Percentiles rank a stretch among this genome's conserved stretches.
Conservation (phyloP, 352 stramenopile species). For the Pythium scleroteichum region DNA sequence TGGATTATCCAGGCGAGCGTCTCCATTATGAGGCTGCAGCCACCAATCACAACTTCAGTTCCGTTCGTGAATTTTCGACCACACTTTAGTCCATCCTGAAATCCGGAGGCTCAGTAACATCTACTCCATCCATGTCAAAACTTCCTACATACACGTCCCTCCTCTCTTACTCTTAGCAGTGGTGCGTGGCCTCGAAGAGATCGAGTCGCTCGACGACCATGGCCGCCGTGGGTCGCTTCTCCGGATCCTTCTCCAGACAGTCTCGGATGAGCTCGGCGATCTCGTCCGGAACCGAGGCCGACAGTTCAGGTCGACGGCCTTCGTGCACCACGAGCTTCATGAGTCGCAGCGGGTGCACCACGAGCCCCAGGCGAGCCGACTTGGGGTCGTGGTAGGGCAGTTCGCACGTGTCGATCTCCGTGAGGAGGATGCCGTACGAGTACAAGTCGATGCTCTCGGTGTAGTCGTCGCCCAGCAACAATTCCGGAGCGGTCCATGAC, state of each 20-base stretch:
- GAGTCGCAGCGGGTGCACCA: conserved; percentile 53
- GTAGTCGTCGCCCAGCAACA: conserved; percentile 66
- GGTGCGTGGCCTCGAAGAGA: conserved; percentile 22
- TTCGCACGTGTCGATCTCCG: conserved; percentile 70
- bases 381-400: conserved; percentile 65
- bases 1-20: no score
- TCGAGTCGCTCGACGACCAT: conserved; percentile 36
- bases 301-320: conserved; percentile 53
- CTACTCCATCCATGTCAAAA: no score
- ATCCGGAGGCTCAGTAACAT: no score
- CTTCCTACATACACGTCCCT: neutral
- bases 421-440: conserved; percentile 71
- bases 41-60: no score
- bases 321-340: conserved; percentile 66
- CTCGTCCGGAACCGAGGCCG: conserved; percentile 46
- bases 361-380: conserved; percentile 41
- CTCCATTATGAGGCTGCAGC: no score
- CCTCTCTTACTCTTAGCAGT: conserved; percentile 8
- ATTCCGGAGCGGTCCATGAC: conserved; percentile 64
- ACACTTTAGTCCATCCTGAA: no score
- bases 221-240: conserved; percentile 48
- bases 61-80: no score
- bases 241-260: conserved; percentile 56
- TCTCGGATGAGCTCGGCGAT: conserved; percentile 55
- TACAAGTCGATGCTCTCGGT: conserved; percentile 81